A percentile compares a stretch with the other conserved stretches of the same genome.
Conservation (phyloP, 495 filamentous ascomycete genomes). For the Mycothermus thermophilus region DNA sequence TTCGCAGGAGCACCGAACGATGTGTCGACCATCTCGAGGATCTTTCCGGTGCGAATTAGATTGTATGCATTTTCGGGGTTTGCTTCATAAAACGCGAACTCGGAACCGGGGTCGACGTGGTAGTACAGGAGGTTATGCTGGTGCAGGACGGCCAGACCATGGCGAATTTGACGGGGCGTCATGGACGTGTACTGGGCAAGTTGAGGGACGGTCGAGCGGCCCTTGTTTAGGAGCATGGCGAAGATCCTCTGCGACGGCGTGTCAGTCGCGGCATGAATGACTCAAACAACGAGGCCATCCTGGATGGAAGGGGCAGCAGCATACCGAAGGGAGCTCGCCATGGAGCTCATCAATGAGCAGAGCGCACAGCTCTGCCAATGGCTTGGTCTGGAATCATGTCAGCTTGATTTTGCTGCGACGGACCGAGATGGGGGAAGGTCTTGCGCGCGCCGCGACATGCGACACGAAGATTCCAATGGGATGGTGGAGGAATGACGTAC, state of each 20-base stretch:
- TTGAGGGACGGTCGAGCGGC: constrained; percentile 55
- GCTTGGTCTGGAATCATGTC: constrained; percentile 30
- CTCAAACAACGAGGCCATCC: neutral
- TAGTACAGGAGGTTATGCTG: constrained; percentile 80
- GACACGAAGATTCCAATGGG: neutral
- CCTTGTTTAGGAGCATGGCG: constrained; percentile 57
- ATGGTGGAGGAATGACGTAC: constrained; percentile 17
- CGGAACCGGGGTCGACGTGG: constrained; percentile 47
- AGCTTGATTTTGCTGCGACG: constrained; percentile 2
- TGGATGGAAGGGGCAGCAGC: constrained; percentile 24
- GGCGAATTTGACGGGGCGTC: constrained; percentile 50
- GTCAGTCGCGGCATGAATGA: constrained; percentile 9
- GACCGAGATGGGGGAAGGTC: no score
- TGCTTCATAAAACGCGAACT: constrained; percentile 63
- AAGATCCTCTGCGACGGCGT: constrained; percentile 50
- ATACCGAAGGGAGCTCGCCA: constrained; percentile 80
- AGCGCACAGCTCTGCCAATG: constrained; percentile 67
- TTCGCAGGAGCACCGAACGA: constrained; percentile 57
- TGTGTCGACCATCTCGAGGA: constrained; percentile 57
- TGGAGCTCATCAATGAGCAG: constrained; percentile 80
- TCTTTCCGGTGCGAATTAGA: constrained; percentile 66
- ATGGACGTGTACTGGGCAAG: constrained; percentile 56
- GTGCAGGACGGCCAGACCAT: constrained; percentile 69
- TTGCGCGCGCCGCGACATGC: neutral
- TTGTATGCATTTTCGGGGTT: constrained; percentile 62